These are phyloP conservation scores for Irpex lacteus DNA, from an alignment of 1,284 basidiomycete genomes.

Conservation along the genomic window DNA sequence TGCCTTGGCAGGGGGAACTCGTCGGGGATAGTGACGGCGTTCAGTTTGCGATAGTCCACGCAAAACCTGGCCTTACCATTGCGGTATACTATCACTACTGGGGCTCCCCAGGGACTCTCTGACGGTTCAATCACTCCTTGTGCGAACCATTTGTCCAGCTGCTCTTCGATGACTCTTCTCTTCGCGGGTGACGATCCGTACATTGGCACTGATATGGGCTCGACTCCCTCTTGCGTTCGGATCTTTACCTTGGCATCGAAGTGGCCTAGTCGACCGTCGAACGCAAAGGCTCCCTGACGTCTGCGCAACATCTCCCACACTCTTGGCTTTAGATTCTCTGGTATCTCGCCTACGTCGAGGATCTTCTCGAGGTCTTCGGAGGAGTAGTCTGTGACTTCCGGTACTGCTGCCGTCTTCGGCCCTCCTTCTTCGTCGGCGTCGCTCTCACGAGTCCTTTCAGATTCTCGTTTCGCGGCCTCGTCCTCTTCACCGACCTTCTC, in stretches of 20 bases:
- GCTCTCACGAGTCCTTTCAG: no score
- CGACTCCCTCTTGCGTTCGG: background rate
- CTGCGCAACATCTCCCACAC: background rate
- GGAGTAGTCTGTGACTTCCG: no score
- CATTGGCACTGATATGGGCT: constrained; percentile 24
- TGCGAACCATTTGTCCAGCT: constrained; percentile 28
- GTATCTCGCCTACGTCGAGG: constrained; percentile 5
- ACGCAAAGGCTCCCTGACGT: background rate
- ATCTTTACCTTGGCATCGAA: background rate
- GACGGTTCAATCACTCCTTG: constrained; percentile 33
- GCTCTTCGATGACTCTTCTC: constrained; percentile 29
- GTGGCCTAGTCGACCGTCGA: background rate
- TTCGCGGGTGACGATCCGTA: constrained; percentile 30
- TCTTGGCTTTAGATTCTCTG: background rate
- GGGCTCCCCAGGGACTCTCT: constrained; percentile 32
- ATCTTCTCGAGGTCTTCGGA: constrained; percentile 2
- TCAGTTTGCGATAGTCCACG: constrained; percentile 23
- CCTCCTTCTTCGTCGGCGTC: background rate
- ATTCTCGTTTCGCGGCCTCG: no score
- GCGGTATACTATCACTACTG: constrained; percentile 31
- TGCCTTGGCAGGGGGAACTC: constrained; percentile 41
- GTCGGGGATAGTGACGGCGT: constrained; percentile 33
- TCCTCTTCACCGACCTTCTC: no score
- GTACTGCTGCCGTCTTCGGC: background rate
- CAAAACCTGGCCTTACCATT: constrained; percentile 29